Evolutionary conservation across 2,329 filamentous ascomycete genomes (phyloP), one percentile per base, ranked within the genome.

Genomic region (Sclerotinia spermophila): DNA sequence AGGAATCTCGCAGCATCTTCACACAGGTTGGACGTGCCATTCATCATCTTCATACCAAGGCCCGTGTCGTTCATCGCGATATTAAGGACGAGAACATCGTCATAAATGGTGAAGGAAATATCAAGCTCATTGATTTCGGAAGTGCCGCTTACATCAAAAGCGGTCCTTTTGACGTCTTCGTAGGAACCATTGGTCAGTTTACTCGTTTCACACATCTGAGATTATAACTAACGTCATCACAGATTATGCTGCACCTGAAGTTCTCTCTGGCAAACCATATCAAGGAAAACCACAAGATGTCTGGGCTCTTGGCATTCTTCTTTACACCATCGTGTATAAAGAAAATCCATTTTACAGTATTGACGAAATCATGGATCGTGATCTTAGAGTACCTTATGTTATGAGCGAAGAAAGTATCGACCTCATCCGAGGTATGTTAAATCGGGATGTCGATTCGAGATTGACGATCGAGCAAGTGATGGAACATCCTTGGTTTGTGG

Each of bases 1-100:
- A 87, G 11, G 96, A 99, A 80, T 97, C 94, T 79, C 89, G 93
- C 68, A 97, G 92, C 82, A 99, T 99, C 72, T 99, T 99, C 80
- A 88, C 92, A 38, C 96, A 99, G 81, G 95, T 98, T 17, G 94
- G 93, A 15, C 87, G 90, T 77, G 96, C 96, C 10, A 86, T 99
- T 61, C 91, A 96, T 75, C 96, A 98, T 82, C 83, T 99, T 56
- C 96, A 99, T 79, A 94, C 89, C 68, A 95, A 92, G 79, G 95
- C 95, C 1, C 85, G 92, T 66, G 95, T 99, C 13, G 96, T 99
- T 17, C 96, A 99, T 81, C 91, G 96, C 48, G 96, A 99, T 78
- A 98, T 99, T 86, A 99, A 99, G 81, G 96, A 99, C 77, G 96
- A 99, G 82, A 99, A 99, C 76, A 93, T 99, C 42, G 92, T 99